Conservation (phyloP, 306 rosid species). For the Quercus suber region DNA sequence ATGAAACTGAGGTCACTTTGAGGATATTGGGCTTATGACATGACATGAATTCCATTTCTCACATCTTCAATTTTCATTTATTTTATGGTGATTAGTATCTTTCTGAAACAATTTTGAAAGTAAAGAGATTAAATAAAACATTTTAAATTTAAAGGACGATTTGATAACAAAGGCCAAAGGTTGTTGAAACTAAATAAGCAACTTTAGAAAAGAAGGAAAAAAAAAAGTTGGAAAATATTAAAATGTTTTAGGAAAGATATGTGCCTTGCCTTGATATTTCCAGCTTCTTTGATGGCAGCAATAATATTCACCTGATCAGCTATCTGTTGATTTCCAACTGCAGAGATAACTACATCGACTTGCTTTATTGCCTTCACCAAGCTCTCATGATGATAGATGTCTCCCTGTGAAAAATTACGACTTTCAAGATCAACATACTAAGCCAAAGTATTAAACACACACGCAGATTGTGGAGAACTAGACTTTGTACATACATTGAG, state of each 20-base stretch:
- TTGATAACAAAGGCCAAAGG: background rate
- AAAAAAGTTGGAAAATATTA: no score
- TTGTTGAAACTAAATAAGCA: background rate
- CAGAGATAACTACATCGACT: constrained; percentile 41
- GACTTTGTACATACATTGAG: constrained; percentile 9
- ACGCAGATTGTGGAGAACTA: background rate
- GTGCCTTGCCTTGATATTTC: constrained; percentile 34
- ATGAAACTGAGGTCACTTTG: no score
- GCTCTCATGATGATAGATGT: constrained; percentile 27
- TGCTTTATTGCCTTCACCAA: constrained; percentile 42
- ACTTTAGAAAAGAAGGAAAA: no score
- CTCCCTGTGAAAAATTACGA: constrained; percentile 20
- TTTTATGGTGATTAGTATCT: no score
- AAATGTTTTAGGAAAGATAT: no score
- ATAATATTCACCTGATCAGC: constrained; percentile 35
- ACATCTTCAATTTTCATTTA: no score
- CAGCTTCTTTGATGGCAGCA: constrained; percentile 50
- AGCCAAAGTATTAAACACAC: no score
- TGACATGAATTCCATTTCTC: no score
- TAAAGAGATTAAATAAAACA: no score
- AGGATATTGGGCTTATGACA: no score
- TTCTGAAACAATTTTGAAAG: no score
- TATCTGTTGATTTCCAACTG: constrained; percentile 23
- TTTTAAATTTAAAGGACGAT: no score
- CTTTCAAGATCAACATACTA: background rate